Base-by-base conservation (phyloP, 2,329 filamentous ascomycete genomes). In the Dactylonectria macrodidyma region DNA sequence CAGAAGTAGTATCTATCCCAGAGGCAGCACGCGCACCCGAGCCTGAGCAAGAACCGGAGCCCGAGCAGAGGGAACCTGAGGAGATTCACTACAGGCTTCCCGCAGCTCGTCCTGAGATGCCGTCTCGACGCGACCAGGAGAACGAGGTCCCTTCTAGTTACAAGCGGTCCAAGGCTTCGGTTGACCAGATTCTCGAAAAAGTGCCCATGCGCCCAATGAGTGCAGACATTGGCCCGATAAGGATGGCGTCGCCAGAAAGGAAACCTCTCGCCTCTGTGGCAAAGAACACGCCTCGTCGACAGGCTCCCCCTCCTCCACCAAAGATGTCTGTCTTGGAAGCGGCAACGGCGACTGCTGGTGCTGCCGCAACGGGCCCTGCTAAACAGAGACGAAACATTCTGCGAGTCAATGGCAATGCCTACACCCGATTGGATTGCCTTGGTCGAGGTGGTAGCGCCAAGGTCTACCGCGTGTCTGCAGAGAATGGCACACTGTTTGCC, bases 251-350 rank as follows among this genome's bases (percentile, higher is more conserved):
- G 2, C 88, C 89, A 0, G 88, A 89, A 50, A 82, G 89, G 70
- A 89, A 87, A 63, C 86, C 87, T 2, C 78, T 92, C 33, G 82
- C 86, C 11, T 77, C 83, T 1, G 83, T 90, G 46, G 88, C 82
- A 71, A 85, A 87, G 63, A 91, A 91, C 72, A 97, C 94, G 4
- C 95, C 95, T 11, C 92, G 90, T 75, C 87, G 95, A 73, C 88
- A 92, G 24, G 94, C 94, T 1, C 92, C 92, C 0, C 92, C 90
- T 0, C 95, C 95, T 3, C 95, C 95, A 8, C 95, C 96, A 1
- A 98, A 98, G 81, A 98, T 98, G 95, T 96, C 93, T 1, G 92
- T 97, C 8, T 84, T 98, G n/a, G 95, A 98, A 73, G 92, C 95
- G 3, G 95, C 95, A 2, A 98, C 95, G 1, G 90, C 92, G 2